phyloP scores from a whole-genome alignment of 2,329 filamentous ascomycete species.

The Madurella fahalii region DNA sequence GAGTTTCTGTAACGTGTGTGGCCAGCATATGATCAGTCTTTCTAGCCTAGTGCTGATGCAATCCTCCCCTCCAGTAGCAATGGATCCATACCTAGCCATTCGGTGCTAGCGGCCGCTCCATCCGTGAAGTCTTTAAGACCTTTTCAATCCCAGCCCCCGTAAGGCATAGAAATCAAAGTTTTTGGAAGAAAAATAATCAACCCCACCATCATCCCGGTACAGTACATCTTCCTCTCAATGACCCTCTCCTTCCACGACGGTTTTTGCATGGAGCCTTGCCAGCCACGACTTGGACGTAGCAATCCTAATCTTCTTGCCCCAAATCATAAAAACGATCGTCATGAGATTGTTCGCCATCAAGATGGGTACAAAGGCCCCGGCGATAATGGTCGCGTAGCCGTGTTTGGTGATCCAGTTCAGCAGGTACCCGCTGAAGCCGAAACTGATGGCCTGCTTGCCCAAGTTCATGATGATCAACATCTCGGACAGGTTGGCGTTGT shows the following conservation, averaged over 20 bases:
- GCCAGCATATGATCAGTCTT: too few relatives aligned
- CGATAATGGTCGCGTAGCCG: constrained; percentile 50
- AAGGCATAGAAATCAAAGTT: too few relatives aligned
- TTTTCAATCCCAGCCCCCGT: too few relatives aligned
- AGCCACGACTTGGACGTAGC: constrained; percentile 45
- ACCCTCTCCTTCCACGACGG: constrained; percentile 8
- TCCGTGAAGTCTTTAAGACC: too few relatives aligned
- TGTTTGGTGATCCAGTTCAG: constrained; percentile 46
- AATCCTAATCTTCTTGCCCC: constrained; percentile 46
- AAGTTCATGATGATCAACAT: constrained; percentile 59
- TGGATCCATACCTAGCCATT: too few relatives aligned
- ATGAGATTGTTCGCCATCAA: constrained; percentile 46
- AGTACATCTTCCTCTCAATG: not conserved
- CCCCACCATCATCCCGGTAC: not conserved
- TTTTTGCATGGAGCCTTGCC: constrained; percentile 38
- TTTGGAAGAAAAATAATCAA: too few relatives aligned
- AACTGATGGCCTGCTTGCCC: constrained; percentile 54
- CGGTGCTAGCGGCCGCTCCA: too few relatives aligned
- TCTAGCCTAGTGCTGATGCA: too few relatives aligned
- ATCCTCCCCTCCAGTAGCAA: too few relatives aligned
- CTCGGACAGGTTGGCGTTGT: constrained; percentile 56
- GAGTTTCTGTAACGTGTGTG: too few relatives aligned
- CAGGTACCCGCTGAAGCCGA: constrained; percentile 48
- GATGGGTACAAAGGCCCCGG: constrained; percentile 46
- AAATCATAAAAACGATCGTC: constrained; percentile 47